Evolutionary conservation across 495 filamentous ascomycete genomes (phyloP).

Genomic region (Penicillium steckii): DNA sequence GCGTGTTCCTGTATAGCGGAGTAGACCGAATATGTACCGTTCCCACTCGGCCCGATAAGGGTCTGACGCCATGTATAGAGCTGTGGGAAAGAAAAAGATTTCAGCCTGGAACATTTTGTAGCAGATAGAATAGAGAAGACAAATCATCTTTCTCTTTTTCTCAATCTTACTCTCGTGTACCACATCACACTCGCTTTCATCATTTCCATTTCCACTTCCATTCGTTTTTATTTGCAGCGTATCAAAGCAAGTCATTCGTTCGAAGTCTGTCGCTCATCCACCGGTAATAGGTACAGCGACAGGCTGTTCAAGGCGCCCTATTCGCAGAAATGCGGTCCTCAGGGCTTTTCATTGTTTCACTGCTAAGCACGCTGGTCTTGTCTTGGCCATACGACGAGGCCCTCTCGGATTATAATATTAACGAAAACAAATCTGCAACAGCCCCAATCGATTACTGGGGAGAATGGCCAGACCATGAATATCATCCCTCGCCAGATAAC

Average conservation of each 20-base stretch:
- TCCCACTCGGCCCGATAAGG: constrained; percentile 12
- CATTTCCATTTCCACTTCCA: not conserved
- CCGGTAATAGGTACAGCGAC: constrained; percentile 1
- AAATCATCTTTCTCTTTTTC: not conserved
- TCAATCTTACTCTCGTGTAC: constrained; percentile 1
- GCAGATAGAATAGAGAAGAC: not conserved
- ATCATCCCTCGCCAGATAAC: constrained; percentile 40
- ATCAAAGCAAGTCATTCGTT: constrained; percentile 6
- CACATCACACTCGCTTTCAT: constrained; percentile 7
- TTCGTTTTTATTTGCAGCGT: not conserved
- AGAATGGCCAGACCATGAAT: constrained; percentile 36
- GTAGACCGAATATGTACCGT: not conserved
- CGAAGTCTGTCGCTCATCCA: not conserved
- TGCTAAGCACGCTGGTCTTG: constrained; percentile 12
- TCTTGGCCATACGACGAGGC: constrained; percentile 17
- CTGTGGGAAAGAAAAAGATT: constrained; percentile 4
- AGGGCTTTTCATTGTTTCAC: constrained; percentile 11
- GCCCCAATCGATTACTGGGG: constrained; percentile 39
- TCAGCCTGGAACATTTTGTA: not conserved
- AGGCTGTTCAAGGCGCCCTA: not conserved
- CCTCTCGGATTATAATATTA: constrained; percentile 35
- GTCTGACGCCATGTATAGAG: constrained; percentile 3
- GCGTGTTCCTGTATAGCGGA: not conserved
- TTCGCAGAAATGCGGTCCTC: constrained; percentile 14
- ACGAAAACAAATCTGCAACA: constrained; percentile 35